Evolutionary conservation across 1,284 basidiomycete genomes (phyloP).

Genomic region (Fomitopsis pinicola): DNA sequence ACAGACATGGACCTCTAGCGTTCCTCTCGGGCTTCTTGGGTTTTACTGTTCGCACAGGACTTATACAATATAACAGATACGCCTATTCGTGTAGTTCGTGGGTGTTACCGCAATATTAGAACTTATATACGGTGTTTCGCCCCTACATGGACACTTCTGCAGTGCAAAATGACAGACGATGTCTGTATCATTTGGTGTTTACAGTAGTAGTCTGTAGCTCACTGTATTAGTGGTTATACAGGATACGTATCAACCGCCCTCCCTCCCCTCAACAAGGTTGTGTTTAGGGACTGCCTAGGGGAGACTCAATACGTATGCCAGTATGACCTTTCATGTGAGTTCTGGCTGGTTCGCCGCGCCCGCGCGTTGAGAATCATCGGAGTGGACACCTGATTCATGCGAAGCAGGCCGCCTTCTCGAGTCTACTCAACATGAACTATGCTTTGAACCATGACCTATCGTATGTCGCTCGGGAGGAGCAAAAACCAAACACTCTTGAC

Average conservation of each 20-base stretch:
- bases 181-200: not conserved
- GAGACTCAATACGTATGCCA: too few relatives aligned
- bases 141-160: not conserved
- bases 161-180: not conserved
- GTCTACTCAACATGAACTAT: too few relatives aligned
- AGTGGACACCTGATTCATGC: too few relatives aligned
- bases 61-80: not conserved
- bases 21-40: not conserved
- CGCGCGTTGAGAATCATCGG: too few relatives aligned
- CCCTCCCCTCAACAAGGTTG: too few relatives aligned
- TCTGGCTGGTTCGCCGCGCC: too few relatives aligned
- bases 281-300: too few relatives aligned
- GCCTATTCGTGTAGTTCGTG: not conserved
- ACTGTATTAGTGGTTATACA: not conserved
- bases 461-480: too few relatives aligned
- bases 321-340: too few relatives aligned
- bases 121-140: not conserved
- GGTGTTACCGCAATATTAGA: not conserved
- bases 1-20: not conserved
- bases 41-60: not conserved
- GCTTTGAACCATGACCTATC: too few relatives aligned
- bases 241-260: not conserved
- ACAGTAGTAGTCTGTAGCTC: not conserved
- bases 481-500: too few relatives aligned
- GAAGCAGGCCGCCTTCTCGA: too few relatives aligned